phyloP scores from a whole-genome alignment of 2,329 filamentous ascomycete genomes.

The Cercospora beticola region DNA sequence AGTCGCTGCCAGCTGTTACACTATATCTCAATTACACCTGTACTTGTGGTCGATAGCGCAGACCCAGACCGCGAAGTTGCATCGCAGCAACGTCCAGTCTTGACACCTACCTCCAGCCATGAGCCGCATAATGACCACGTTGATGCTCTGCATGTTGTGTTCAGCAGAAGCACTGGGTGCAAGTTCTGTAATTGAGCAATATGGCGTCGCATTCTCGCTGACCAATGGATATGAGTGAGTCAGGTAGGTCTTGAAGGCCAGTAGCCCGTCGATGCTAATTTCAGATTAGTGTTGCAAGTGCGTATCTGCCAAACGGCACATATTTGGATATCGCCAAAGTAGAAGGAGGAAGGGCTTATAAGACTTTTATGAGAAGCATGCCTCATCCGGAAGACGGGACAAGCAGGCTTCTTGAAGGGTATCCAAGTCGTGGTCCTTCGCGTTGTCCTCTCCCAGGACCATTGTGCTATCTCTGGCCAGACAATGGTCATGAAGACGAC shows the following conservation, averaged over 20 bases:
- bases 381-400: background rate
- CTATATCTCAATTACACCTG: background rate
- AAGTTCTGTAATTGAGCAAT: background rate
- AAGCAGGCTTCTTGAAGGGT: background rate
- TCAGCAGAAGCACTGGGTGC: background rate
- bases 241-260: no score
- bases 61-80: background rate
- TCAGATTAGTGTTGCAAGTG: background rate
- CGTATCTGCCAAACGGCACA: background rate
- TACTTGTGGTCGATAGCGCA: background rate
- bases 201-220: background rate
- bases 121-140: background rate
- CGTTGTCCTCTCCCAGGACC: background rate
- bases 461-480: background rate
- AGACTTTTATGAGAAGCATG: background rate
- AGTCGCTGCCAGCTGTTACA: background rate
- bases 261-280: background rate
- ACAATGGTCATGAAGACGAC: background rate
- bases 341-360: background rate
- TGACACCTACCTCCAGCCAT: background rate
- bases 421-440: background rate
- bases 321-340: background rate
- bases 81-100: background rate
- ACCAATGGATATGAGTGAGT: background rate
- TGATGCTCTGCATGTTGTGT: background rate